These are phyloP conservation scores for Sarocladium kiliense DNA, from an alignment of 2,329 filamentous ascomycete species.

Conservation along the genomic window DNA sequence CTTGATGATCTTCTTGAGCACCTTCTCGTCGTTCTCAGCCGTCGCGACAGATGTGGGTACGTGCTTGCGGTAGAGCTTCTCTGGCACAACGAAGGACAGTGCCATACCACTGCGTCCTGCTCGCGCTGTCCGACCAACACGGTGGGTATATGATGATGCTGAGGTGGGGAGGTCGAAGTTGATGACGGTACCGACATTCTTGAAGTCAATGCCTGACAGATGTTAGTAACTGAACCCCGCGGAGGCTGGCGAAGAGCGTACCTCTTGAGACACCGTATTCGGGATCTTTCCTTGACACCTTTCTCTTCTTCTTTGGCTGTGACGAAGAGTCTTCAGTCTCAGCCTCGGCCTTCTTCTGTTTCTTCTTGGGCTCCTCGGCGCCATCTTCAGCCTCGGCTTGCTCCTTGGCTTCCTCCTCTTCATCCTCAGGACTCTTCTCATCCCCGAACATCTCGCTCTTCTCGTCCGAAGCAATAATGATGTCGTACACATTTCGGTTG, in stretches of 20 bases:
- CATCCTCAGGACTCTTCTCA: constrained; percentile 40
- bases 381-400: constrained; percentile 21
- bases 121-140: constrained; percentile 87
- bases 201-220: constrained; percentile 72
- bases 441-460: constrained; percentile 70
- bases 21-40: constrained; percentile 77
- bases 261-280: constrained; percentile 95
- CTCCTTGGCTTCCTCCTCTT: constrained; percentile 40
- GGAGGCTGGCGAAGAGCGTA: constrained; percentile 11
- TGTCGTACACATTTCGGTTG: constrained; percentile 94
- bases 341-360: constrained; percentile 20
- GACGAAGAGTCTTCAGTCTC: constrained; percentile 5
- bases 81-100: constrained; percentile 88
- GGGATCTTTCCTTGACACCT: constrained; percentile 62
- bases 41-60: constrained; percentile 74
- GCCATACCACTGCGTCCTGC: constrained; percentile 92
- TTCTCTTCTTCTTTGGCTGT: constrained; percentile 54
- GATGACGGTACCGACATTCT: constrained; percentile 88
- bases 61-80: constrained; percentile 79
- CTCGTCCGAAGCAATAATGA: constrained; percentile 94
- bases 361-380: constrained; percentile 16
- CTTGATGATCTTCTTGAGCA: constrained; percentile 73
- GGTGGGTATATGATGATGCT: constrained; percentile 92
- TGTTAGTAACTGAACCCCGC: constrained; percentile 14
- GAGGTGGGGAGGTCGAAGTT: constrained; percentile 93